Evolutionary conservation across 2,329 filamentous ascomycete species (phyloP), one percentile per base, ranked within the genome.

Genomic region (Coniochaeta sp.): DNA sequence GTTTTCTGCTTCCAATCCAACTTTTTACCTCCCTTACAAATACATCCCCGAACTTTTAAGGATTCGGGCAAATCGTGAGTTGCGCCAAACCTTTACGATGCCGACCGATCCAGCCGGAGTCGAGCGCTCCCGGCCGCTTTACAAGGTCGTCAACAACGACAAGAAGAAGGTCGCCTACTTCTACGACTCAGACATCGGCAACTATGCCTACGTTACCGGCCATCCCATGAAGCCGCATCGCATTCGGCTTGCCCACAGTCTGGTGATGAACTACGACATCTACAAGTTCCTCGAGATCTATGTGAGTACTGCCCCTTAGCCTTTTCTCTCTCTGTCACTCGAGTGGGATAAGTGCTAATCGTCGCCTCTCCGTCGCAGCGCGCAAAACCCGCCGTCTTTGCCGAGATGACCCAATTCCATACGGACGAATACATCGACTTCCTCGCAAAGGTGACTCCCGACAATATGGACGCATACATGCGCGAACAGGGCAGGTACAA

Each of bases 191-290:
- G 92, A 97, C 72, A 94, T 97, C 65, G 92, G 92, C 58, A 97
- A 97, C 71, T 97, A 96, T 75, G 91, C 92, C 67, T 97, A 97
- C 65, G 90, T 95, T 53, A 91, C 90, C 56, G 91, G 90, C 18
- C 94, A 99, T 75, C 94, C 94, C 38, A 99, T 99, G 94, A 99
- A 99, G 71, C 94, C 94, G 56, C 96, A 96, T 81, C 87, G 94
- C 20, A 86, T 99, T 62, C 90, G 91, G 18, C 74, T 99, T 59
- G 95, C 94, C 48, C 96, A 99, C 69, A 94, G 95, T 63, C 79
- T 99, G 60, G 91, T 99, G 52, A 87, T 97, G 77, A 91, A 94
- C 53, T 97, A 97, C 73, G 90, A 92, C 55, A 82, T 97, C 55
- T 95, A 97, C 70, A 87, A 94, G 68, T 91, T 91, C 63, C 96